Percentiles rank a stretch among this genome's conserved stretches.
Conservation (phyloP, 495 filamentous ascomycete genomes). For the Bacidia gigantensis region DNA sequence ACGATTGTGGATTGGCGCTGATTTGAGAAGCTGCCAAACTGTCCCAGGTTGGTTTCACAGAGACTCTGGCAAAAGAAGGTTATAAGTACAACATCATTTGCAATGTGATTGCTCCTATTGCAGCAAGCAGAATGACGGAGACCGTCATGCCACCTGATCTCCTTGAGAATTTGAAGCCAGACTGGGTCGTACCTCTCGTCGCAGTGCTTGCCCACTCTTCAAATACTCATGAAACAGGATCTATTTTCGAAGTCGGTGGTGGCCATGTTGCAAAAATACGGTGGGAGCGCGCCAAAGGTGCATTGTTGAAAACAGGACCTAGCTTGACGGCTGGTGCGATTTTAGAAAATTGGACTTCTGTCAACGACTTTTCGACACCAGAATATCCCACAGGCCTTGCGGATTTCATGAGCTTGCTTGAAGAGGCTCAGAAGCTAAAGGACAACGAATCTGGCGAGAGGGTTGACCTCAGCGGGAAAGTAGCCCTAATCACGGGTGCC, state of each 20-base stretch:
- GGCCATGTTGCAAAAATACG: constrained; percentile 86
- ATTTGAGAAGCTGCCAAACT: constrained; percentile 65
- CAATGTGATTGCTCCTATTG: constrained; percentile 95
- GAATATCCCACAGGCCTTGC: constrained; percentile 75
- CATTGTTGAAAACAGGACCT: constrained; percentile 78
- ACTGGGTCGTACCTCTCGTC: constrained; percentile 92
- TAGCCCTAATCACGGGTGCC: constrained; percentile 85
- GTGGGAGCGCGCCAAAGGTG: constrained; percentile 90
- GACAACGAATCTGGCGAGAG: constrained; percentile 62
- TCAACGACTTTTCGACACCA: constrained; percentile 75
- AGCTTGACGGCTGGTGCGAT: constrained; percentile 80
- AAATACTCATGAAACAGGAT: constrained; percentile 71
- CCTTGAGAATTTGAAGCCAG: constrained; percentile 76
- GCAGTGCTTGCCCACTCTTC: constrained; percentile 80
- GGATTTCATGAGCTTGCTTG: constrained; percentile 77
- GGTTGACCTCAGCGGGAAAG: constrained; percentile 78
- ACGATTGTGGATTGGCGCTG: constrained; percentile 6
- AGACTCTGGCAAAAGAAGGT: constrained; percentile 95
- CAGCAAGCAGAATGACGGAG: constrained; percentile 92
- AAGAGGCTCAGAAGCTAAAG: constrained; percentile 67
- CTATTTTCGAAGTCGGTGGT: constrained; percentile 88
- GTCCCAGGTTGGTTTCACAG: constrained; percentile 92
- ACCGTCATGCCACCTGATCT: constrained; percentile 96
- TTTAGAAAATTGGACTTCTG: constrained; percentile 73
- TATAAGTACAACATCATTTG: constrained; percentile 94